Conservation (phyloP, 495 filamentous ascomycete species). For the Sordaria brevicollis region DNA sequence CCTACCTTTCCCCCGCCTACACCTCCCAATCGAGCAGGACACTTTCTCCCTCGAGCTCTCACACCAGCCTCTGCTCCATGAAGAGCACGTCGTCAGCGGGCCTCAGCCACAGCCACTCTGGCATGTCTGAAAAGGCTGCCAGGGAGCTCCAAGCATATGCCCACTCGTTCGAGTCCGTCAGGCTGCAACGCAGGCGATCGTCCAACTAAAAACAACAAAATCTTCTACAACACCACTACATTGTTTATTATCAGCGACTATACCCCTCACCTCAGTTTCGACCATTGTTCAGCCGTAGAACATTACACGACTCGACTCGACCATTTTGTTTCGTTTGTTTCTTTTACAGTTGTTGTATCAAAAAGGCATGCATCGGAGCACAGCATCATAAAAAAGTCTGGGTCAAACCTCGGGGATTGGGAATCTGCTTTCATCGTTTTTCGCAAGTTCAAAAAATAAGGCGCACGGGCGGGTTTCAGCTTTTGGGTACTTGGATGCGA, state of each 20-base stretch:
- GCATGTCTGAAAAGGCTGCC: conserved; percentile 66
- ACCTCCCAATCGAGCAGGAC: conserved; percentile 41
- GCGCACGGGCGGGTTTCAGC: background rate
- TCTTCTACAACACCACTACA: conserved; percentile 3
- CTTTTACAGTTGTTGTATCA: conserved; percentile 34
- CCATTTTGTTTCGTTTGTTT: conserved; percentile 23
- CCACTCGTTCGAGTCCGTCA: conserved; percentile 74
- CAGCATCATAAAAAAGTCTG: conserved; percentile 41
- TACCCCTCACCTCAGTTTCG: conserved; percentile 29
- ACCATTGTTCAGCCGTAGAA: conserved; percentile 5
- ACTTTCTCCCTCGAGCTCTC: conserved; percentile 73
- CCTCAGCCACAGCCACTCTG: conserved; percentile 37
- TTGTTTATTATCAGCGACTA: conserved; percentile 12
- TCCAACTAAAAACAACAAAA: conserved; percentile 15
- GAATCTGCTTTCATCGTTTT: background rate
- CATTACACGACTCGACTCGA: conserved; percentile 16
- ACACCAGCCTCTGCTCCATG: conserved; percentile 74
- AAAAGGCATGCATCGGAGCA: conserved; percentile 43
- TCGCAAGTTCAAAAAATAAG: background rate
- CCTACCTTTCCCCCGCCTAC: conserved; percentile 62
- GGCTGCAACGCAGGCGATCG: conserved; percentile 44
- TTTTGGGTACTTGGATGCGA: background rate
- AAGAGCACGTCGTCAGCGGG: conserved; percentile 48
- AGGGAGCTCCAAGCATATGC: conserved; percentile 79
- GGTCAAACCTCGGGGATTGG: background rate